phyloP scores from a whole-genome alignment of 805 yeast genomes.

The Sporopachydermia lactativora region DNA sequence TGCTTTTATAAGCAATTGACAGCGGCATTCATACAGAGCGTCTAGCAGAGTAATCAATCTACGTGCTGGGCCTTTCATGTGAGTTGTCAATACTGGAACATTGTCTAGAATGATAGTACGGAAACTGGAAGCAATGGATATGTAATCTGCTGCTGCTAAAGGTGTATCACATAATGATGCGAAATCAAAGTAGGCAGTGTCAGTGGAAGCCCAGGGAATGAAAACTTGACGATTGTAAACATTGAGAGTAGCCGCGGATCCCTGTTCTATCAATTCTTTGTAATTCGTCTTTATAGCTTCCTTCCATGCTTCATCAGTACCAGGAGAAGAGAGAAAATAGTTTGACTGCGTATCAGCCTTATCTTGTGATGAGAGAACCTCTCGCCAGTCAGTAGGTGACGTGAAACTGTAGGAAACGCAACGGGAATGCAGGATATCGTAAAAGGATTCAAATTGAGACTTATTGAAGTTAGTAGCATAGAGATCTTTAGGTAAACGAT shows the following conservation, averaged over 20 bases:
- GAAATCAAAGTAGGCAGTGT: constrained; percentile 36
- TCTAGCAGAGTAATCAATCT: constrained; percentile 53
- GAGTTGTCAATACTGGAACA: constrained; percentile 43
- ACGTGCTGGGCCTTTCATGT: constrained; percentile 53
- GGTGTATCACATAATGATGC: constrained; percentile 39
- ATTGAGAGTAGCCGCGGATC: constrained; percentile 18
- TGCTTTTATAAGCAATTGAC: constrained; percentile 39
- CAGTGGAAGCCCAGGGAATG: constrained; percentile 30
- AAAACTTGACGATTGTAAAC: constrained; percentile 43
- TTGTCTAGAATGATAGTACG: constrained; percentile 43
- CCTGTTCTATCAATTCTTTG: constrained; percentile 2
- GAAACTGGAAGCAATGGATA: constrained; percentile 47
- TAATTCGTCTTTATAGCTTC: constrained; percentile 2
- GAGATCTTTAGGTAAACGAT: constrained; percentile 56
- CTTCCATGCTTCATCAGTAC: constrained; percentile 8
- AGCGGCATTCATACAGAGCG: constrained; percentile 54
- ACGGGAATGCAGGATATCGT: constrained; percentile 38
- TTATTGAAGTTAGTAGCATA: constrained; percentile 53
- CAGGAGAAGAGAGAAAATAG: constrained; percentile 5
- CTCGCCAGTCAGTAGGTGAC: constrained; percentile 42
- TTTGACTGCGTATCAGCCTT: constrained; percentile 3
- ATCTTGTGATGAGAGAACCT: constrained; percentile 17
- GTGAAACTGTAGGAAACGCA: constrained; percentile 53
- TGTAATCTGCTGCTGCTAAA: constrained; percentile 55
- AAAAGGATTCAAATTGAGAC: constrained; percentile 41